These are phyloP conservation scores for Gnomoniopsis smithogilvyi DNA, from an alignment of 2,329 filamentous ascomycete genomes.

Conservation along the genomic window DNA sequence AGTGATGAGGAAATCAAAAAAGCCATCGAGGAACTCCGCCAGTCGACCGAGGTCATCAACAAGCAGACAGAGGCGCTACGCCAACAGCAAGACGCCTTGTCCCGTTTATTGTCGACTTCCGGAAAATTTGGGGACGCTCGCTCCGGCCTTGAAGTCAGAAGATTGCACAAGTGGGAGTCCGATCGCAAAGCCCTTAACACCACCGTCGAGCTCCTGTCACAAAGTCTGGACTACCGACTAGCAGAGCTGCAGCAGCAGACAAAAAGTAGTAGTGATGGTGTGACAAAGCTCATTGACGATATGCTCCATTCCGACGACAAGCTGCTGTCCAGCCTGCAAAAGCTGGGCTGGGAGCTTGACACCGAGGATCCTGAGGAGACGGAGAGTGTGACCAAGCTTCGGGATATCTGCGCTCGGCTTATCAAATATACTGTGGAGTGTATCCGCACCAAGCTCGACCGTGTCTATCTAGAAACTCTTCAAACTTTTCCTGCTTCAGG, in stretches of 20 bases:
- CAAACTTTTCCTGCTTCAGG: constrained; percentile 21
- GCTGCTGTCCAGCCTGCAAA: constrained; percentile 62
- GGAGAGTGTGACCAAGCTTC: constrained; percentile 52
- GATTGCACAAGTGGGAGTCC: constrained; percentile 35
- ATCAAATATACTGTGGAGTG: constrained; percentile 57
- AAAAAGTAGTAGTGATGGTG: constrained; percentile 38
- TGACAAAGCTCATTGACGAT: constrained; percentile 47
- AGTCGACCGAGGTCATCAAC: constrained; percentile 61
- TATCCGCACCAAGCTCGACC: constrained; percentile 51
- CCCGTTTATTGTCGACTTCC: constrained; percentile 45
- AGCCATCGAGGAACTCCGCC: constrained; percentile 62
- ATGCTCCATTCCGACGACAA: constrained; percentile 62
- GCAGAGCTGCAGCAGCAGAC: constrained; percentile 50
- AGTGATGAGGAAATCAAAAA: constrained; percentile 56
- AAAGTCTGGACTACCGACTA: constrained; percentile 42
- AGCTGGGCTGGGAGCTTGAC: constrained; percentile 60
- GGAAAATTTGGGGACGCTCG: constrained; percentile 32
- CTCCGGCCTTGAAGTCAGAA: constrained; percentile 31
- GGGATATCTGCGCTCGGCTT: constrained; percentile 55
- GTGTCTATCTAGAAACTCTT: constrained; percentile 50
- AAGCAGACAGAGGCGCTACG: constrained; percentile 61
- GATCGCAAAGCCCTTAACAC: constrained; percentile 39
- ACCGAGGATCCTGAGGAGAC: constrained; percentile 49
- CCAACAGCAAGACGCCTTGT: constrained; percentile 60
- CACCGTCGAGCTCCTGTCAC: constrained; percentile 46